Conservation (phyloP, 2,329 filamentous ascomycete species). For the Talaromyces sp. region DNA sequence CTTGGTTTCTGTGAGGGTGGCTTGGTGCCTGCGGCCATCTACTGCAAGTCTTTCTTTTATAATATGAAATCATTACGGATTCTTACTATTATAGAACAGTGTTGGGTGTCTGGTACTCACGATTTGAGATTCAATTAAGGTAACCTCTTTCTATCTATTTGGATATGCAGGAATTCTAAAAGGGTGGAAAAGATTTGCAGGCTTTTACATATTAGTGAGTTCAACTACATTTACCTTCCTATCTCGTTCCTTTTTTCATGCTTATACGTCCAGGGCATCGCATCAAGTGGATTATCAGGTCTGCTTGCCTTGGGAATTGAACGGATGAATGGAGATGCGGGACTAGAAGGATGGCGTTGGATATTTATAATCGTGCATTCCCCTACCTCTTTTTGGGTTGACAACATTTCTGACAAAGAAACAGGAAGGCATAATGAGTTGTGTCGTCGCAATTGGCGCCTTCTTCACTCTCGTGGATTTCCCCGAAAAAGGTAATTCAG, state of each 20-base stretch:
- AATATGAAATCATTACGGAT: neutral
- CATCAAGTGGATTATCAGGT: neutral
- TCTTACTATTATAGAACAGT: neutral
- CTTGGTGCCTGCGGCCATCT: neutral
- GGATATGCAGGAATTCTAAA: neutral
- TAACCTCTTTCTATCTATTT: neutral
- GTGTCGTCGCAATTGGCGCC: neutral
- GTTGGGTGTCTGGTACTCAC: neutral
- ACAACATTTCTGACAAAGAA: neutral
- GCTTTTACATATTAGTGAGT: neutral
- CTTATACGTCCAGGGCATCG: neutral
- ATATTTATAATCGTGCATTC: constrained; percentile 48
- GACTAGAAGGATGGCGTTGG: constrained; percentile 33
- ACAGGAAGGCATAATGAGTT: neutral
- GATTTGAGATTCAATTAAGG: neutral
- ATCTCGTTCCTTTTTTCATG: neutral
- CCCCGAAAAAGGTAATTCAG: neutral
- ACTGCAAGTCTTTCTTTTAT: neutral
- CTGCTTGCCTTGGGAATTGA: neutral
- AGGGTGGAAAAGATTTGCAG: neutral
- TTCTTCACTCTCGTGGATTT: neutral
- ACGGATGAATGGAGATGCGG: constrained; percentile 33
- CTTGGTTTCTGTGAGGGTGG: neutral
- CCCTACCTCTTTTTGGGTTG: neutral
- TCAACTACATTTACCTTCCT: neutral